Percentiles rank a stretch among this genome's conserved stretches.
phyloP scores from a whole-genome alignment of 805 yeast genomes.

The Starmerella ratchasimensis region DNA sequence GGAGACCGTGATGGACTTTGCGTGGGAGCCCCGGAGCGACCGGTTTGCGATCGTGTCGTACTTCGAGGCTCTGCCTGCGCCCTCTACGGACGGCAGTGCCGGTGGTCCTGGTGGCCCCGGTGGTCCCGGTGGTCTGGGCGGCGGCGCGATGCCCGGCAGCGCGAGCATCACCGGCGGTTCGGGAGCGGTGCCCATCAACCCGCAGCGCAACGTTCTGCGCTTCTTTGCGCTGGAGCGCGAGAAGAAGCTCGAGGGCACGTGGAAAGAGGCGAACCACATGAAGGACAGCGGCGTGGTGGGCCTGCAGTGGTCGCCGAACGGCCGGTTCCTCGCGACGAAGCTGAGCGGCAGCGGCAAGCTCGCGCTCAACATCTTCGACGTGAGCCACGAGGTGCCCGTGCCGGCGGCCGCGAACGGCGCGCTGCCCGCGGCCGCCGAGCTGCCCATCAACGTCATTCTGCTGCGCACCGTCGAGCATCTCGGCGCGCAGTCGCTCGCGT shows the following conservation, averaged over 20 bases:
- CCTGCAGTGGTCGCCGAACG: constrained; percentile 84
- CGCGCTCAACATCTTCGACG: constrained; percentile 73
- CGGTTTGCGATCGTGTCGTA: constrained; percentile 71
- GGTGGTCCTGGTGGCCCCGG: constrained; percentile 1
- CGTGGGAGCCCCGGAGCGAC: constrained; percentile 92
- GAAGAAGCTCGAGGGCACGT: constrained; percentile 39
- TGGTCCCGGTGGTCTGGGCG: no score
- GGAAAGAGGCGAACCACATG: constrained; percentile 46
- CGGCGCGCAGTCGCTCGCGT: constrained; percentile 69
- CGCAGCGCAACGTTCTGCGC: constrained; percentile 39
- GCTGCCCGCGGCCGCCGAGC: constrained; percentile 31
- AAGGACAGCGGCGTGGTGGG: constrained; percentile 46
- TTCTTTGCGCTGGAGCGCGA: constrained; percentile 71
- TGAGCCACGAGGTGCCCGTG: constrained; percentile 44
- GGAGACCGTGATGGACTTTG: constrained; percentile 74
- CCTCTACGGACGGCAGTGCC: constrained; percentile 1
- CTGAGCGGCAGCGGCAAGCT: constrained; percentile 32
- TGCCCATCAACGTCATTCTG: constrained; percentile 44
- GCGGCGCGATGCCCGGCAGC: no score
- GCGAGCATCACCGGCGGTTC: constrained; percentile 12
- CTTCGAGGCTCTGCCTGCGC: constrained; percentile 29
- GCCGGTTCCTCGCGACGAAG: constrained; percentile 59
- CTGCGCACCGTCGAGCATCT: constrained; percentile 50
- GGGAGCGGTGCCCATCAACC: constrained; percentile 15
- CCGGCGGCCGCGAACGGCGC: constrained; percentile 15